These are phyloP conservation scores for Aphanomyces cochlioides DNA, from an alignment of 352 stramenopile species.

Conservation along the genomic window DNA sequence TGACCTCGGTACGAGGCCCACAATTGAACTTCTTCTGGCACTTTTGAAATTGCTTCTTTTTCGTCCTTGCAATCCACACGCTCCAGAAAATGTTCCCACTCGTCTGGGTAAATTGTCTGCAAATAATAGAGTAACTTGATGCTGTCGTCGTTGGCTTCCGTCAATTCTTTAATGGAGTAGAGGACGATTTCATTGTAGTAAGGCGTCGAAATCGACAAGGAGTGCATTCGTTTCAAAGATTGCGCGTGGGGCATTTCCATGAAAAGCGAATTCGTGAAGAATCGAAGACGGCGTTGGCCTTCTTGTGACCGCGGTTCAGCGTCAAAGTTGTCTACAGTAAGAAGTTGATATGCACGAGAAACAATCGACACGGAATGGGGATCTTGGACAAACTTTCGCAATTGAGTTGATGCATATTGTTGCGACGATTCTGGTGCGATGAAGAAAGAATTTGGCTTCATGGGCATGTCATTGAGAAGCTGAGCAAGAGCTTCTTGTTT, in stretches of 20 bases:
- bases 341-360: constrained; percentile 73
- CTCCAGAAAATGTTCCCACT: constrained; percentile 82
- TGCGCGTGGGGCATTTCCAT: constrained; percentile 88
- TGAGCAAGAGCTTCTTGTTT: constrained; percentile 83
- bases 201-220: constrained; percentile 72
- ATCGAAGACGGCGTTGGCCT: constrained; percentile 75
- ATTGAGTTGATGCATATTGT: constrained; percentile 73
- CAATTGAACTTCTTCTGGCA: constrained; percentile 69
- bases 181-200: constrained; percentile 89
- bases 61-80: constrained; percentile 70
- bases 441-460: constrained; percentile 86
- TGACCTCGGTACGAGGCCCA: constrained; percentile 85
- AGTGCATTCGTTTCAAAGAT: constrained; percentile 80
- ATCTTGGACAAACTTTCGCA: constrained; percentile 72
- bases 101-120: constrained; percentile 84
- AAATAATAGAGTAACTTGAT: constrained; percentile 97
- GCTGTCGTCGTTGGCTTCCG: constrained; percentile 76
- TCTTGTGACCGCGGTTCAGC: constrained; percentile 80
- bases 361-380: constrained; percentile 80
- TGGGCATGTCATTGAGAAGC: constrained; percentile 70
- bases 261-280: constrained; percentile 86
- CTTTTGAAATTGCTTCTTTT: constrained; percentile 77
- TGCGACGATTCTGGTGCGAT: constrained; percentile 69
- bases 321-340: constrained; percentile 87
- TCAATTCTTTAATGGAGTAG: constrained; percentile 85